Percentiles rank a stretch among this genome's conserved stretches.
These are phyloP conservation scores for Tetraselmis striata DNA, from an alignment of 139 green algal species.

Conservation along the genomic window DNA sequence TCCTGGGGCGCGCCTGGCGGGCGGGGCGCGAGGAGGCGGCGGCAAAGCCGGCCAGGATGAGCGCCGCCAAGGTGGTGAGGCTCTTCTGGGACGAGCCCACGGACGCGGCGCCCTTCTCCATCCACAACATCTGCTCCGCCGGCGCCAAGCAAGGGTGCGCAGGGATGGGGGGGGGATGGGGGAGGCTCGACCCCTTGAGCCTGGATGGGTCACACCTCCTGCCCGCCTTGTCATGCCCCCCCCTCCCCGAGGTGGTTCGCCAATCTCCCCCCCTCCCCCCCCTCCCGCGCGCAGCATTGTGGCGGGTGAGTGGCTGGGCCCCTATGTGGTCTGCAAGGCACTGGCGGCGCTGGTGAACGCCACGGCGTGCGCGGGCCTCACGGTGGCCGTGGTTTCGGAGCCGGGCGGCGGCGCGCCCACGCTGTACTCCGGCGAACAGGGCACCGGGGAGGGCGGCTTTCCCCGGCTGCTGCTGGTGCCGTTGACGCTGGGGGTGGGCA, in stretches of 20 bases:
- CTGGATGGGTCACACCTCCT: too few relatives aligned
- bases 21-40: background rate
- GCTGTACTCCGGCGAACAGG: conserved; percentile 24
- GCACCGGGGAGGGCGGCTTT: conserved; percentile 1
- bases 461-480: conserved; percentile 69
- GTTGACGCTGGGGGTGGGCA: conserved; percentile 71
- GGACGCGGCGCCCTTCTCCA: conserved; percentile 43
- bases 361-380: conserved; percentile 26
- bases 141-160: conserved; percentile 54
- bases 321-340: conserved; percentile 72
- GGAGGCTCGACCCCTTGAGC: too few relatives aligned
- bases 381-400: conserved; percentile 54
- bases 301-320: conserved; percentile 80
- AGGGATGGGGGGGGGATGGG: too few relatives aligned
- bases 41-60: background rate
- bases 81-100: background rate
- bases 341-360: conserved; percentile 47
- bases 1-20: conserved; percentile 40
- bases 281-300: too few relatives aligned
- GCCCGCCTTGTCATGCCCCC: too few relatives aligned
- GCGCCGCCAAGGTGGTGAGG: background rate
- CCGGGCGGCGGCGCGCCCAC: conserved; percentile 66
- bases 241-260: too few relatives aligned
- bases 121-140: conserved; percentile 70
- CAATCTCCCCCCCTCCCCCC: too few relatives aligned